Evolutionary conservation across 2,329 filamentous ascomycete species (phyloP).

Genomic region (Pseudogymnoascus sp.): DNA sequence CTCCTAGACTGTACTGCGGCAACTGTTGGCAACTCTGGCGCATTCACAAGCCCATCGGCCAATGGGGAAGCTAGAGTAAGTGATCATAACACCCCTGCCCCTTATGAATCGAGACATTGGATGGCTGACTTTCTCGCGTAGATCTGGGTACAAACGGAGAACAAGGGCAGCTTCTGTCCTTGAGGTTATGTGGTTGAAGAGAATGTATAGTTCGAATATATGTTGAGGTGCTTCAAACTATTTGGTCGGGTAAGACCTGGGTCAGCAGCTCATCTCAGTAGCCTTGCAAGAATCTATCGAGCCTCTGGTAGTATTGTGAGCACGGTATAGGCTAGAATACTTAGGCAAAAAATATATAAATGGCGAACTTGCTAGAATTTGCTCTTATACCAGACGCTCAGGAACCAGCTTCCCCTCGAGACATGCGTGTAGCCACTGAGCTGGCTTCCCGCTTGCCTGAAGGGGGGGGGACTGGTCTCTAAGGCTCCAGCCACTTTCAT

Average conservation of each 20-base stretch:
- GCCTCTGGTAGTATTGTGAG: neutral
- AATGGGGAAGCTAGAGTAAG: slow-evolving; percentile 12
- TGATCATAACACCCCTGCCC: neutral
- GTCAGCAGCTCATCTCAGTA: neutral
- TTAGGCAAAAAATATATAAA: neutral
- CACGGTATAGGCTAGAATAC: neutral
- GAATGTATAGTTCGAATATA: neutral
- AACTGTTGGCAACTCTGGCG: slow-evolving; percentile 13
- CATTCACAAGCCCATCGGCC: slow-evolving; percentile 14
- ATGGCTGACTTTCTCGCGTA: neutral
- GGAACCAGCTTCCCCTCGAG: too few relatives aligned
- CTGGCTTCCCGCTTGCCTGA: neutral
- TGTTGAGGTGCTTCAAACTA: neutral
- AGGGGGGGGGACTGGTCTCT: neutral
- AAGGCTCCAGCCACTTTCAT: neutral
- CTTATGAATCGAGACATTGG: neutral
- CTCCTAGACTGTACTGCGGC: slow-evolving; percentile 13
- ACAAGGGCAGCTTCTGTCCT: neutral
- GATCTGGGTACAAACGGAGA: neutral
- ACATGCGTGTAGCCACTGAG: neutral
- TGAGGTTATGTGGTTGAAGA: neutral
- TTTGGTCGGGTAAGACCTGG: neutral
- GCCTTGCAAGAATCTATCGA: neutral
- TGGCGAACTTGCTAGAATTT: neutral
- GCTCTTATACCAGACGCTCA: neutral